phyloP scores from a whole-genome alignment of 225 moss, liverwort and hornwort genomes.

The Marchantia polymorpha region DNA sequence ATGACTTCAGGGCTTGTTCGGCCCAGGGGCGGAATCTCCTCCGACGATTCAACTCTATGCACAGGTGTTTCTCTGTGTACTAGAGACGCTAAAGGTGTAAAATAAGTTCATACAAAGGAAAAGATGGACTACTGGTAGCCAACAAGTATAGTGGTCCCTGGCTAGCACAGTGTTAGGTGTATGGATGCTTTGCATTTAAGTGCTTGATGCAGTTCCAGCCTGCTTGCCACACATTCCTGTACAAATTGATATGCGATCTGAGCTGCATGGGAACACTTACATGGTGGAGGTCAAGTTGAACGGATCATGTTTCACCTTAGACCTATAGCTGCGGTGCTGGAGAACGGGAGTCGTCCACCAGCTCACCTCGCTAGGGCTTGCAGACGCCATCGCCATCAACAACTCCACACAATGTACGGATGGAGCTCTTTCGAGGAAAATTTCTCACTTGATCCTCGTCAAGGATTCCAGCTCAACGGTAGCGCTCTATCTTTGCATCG shows the following conservation, averaged over 20 bases:
- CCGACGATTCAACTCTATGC: neutral
- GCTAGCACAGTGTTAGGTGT: neutral
- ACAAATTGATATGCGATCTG: neutral
- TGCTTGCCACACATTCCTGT: neutral
- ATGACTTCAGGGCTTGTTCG: neutral
- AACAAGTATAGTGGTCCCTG: neutral
- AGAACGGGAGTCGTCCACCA: neutral
- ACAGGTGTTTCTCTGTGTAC: neutral
- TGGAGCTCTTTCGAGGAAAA: neutral
- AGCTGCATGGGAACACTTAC: neutral
- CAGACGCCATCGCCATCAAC: neutral
- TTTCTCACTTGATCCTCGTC: neutral
- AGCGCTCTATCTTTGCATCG: neutral
- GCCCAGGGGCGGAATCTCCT: neutral
- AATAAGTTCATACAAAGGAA: neutral
- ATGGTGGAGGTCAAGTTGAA: neutral
- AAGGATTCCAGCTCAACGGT: neutral
- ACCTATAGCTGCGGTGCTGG: neutral
- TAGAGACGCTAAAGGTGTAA: neutral
- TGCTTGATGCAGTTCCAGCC: neutral
- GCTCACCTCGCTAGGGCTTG: neutral
- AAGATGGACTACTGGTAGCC: neutral
- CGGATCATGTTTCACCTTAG: neutral
- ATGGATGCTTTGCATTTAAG: neutral
- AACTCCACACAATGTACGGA: neutral